Percentiles rank a stretch among this genome's conserved stretches.
Conservation (phyloP, 2,329 filamentous ascomycete genomes). For the Coniochaeta pulveracea region DNA sequence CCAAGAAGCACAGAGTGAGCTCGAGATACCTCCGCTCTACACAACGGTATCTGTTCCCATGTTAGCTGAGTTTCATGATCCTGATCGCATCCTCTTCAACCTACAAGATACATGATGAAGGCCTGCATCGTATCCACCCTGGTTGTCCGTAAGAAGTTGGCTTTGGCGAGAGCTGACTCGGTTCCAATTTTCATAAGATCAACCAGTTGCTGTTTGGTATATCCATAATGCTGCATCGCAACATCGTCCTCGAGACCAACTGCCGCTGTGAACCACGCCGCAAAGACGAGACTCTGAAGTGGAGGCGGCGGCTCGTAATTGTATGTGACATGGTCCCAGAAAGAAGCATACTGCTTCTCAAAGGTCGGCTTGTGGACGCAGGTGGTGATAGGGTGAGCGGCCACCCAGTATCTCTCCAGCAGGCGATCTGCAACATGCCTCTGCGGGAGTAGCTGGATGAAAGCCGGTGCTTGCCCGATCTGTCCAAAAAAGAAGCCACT, state of each 20-base stretch:
- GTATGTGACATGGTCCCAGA: conserved; percentile 51
- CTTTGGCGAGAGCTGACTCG: conserved; percentile 55
- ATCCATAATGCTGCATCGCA: conserved; percentile 38
- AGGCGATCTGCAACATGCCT: conserved; percentile 47
- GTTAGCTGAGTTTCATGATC: conserved; percentile 9
- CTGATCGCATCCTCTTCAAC: conserved; percentile 14
- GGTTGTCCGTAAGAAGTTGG: conserved; percentile 59
- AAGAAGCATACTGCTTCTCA: conserved; percentile 49
- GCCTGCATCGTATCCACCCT: conserved; percentile 67
- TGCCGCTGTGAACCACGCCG: conserved; percentile 56
- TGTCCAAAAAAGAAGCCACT: conserved; percentile 57
- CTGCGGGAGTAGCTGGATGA: conserved; percentile 51
- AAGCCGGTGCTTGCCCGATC: conserved; percentile 30
- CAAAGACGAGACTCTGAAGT: conserved; percentile 58
- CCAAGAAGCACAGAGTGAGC: conserved; percentile 64
- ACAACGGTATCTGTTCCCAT: conserved; percentile 50
- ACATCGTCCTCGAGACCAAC: conserved; percentile 50
- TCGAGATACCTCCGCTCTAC: conserved; percentile 59
- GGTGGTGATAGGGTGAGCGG: conserved; percentile 58
- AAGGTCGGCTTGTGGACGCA: conserved; percentile 58
- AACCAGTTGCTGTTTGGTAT: conserved; percentile 44
- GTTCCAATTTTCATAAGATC: conserved; percentile 54
- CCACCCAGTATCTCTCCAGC: conserved; percentile 54
- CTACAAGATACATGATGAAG: conserved; percentile 64
- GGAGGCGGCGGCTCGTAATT: conserved; percentile 52